These are phyloP conservation scores for Colletotrichum orchidophilum DNA, from an alignment of 2,329 filamentous ascomycete species.

Conservation along the genomic window DNA sequence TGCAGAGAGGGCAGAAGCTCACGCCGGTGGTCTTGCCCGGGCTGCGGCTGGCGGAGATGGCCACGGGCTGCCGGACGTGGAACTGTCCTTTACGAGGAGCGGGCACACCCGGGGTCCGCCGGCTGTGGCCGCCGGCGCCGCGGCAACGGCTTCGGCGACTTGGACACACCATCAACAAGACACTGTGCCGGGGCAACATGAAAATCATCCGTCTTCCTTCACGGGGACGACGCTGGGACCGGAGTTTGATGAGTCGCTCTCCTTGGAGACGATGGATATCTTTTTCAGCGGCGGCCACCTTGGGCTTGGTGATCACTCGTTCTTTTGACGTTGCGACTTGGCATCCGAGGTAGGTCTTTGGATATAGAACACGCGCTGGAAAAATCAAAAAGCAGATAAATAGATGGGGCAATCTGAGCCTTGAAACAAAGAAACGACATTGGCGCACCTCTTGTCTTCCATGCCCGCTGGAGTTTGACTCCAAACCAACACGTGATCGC, in stretches of 20 bases:
- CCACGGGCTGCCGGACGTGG: neutral
- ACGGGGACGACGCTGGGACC: slow-evolving; percentile 13
- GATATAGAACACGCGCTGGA: neutral
- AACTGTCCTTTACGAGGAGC: neutral
- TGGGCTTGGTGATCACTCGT: slow-evolving; percentile 28
- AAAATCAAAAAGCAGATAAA: neutral
- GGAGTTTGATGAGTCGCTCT: slow-evolving; percentile 21
- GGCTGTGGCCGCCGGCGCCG: neutral
- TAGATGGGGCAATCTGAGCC: no score
- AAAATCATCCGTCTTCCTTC: slow-evolving; percentile 9
- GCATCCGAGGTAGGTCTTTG: neutral
- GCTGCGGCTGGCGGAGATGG: neutral
- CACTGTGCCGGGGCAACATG: neutral
- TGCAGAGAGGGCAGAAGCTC: slow-evolving; percentile 8
- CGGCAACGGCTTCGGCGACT: neutral
- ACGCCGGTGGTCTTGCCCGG: neutral
- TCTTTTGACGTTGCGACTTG: slow-evolving; percentile 17
- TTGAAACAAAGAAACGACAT: no score
- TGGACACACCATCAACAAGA: slow-evolving; percentile 7
- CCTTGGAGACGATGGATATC: slow-evolving; percentile 28
- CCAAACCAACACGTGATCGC: no score
- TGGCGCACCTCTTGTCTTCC: no score
- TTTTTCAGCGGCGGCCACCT: slow-evolving; percentile 32
- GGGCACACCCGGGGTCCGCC: neutral
- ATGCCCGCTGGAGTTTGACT: no score